Conservation (phyloP, 164 flowering plant species). For the Annona squamosa region DNA sequence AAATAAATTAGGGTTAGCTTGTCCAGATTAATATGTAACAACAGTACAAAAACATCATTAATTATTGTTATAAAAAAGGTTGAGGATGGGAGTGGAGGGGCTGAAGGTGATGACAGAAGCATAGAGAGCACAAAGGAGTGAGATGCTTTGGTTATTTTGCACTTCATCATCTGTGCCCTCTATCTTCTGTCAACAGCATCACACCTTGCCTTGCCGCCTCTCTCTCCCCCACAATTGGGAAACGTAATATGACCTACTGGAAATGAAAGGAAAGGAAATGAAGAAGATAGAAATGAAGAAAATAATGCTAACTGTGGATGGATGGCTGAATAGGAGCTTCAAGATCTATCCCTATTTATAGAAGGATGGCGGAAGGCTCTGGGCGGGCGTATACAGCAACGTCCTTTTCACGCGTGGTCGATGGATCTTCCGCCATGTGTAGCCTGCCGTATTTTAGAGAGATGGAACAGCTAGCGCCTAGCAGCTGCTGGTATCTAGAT, state of each 20-base stretch:
- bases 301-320: neutral
- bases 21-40: neutral
- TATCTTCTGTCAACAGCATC: conserved; percentile 38
- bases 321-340: conserved; percentile 4
- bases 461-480: no score
- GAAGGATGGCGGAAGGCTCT: neutral
- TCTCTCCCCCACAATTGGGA: neutral
- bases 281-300: neutral
- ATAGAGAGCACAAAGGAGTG: conserved; percentile 7
- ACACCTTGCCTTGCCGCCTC: conserved; percentile 4
- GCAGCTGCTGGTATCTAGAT: no score
- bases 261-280: neutral
- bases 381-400: neutral
- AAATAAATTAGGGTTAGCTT: neutral
- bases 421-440: neutral
- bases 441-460: conserved; percentile 3
- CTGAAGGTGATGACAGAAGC: conserved; percentile 40
- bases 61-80: neutral
- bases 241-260: neutral
- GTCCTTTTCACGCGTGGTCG: neutral
- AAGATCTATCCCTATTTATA: conserved; percentile 8
- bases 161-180: conserved; percentile 23
- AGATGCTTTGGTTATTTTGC: conserved; percentile 25
- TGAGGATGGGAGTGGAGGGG: conserved; percentile 4
- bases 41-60: neutral